Base-by-base conservation (phyloP, 2,329 filamentous ascomycete species). In the Ascochyta rabiei region DNA sequence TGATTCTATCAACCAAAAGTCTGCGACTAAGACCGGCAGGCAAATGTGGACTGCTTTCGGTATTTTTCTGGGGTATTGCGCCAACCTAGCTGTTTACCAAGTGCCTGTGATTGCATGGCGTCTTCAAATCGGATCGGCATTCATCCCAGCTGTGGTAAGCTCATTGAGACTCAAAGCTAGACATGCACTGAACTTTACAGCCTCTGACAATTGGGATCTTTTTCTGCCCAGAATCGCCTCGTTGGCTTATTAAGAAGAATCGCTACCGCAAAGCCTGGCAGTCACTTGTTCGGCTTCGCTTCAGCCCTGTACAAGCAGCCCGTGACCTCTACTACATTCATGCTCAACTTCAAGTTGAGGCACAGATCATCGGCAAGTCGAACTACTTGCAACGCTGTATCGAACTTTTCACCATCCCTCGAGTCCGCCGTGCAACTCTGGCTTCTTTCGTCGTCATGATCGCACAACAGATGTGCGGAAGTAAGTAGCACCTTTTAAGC, bases 391-490 rank as follows among this genome's bases (percentile, higher is more conserved):
- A 67, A 6, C 67, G 75, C 18, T 75, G 75, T 49, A 41, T 80
- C 34, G 82, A 90, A 67, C 70, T 84, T 1, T 88, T 90, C 66
- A 88, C 84, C 10, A 81, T 90, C 48, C 86, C 88, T 2, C 83
- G 88, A 44, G 78, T 89, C 13, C 82, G 87, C 19, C 82, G 87
- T 19, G 91, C 91, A 2, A 92, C 86, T 4, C 79, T 89, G 24
- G 90, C 89, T 10, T 88, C 89, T 0, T 89, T 86, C 61, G 84
- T 85, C 1, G 89, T 93, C 62, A 95, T 55, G 69, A 71, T 10
- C 61, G 77, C 47, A 63, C 76, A 66, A 45, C 64, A 67, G 40
- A 55, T 65, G 44, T 64, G 62, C 12, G 61, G 61, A 15, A 67
- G 83, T 65, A 72, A 69, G 65, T 15, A 16, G 16, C 63, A 39